Conservation (phyloP, 106 monocot species). For the Dendrobium chrysotoxum region DNA sequence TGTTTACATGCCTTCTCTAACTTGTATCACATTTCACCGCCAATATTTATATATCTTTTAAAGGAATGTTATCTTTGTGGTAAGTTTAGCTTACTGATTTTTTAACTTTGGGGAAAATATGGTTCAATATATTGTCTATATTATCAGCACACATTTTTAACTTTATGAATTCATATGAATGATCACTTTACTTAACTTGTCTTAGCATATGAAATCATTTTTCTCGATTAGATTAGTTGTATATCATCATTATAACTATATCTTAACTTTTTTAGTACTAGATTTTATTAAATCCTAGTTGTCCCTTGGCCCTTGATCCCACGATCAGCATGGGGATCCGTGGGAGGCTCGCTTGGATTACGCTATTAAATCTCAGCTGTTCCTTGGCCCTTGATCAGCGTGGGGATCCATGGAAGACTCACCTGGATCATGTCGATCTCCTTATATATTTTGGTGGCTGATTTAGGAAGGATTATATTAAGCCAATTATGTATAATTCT, state of each 20-base stretch:
- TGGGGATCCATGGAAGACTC: too few species aligned
- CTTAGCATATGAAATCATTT: neutral
- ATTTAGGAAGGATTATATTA: too few species aligned
- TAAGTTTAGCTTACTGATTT: constrained; percentile 15
- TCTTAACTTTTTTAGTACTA: neutral
- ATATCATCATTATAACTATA: neutral
- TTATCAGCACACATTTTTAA: neutral
- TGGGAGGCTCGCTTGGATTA: too few species aligned
- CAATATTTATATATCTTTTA: constrained; percentile 70
- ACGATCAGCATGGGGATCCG: too few species aligned
- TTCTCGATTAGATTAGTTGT: neutral
- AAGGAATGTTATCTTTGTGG: constrained; percentile 85
- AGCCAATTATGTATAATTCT: too few species aligned
- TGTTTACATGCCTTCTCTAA: constrained; percentile 80
- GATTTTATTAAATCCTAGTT: too few species aligned
- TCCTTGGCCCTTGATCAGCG: too few species aligned
- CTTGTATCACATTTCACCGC: constrained; percentile 65
- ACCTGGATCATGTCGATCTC: too few species aligned
- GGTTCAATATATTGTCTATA: neutral
- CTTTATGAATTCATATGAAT: neutral
- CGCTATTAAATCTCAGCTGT: too few species aligned
- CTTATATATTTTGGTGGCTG: too few species aligned
- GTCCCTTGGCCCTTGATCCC: too few species aligned
- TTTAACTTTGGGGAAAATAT: neutral
- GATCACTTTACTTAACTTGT: neutral